Base-by-base conservation (phyloP, 2,329 filamentous ascomycete genomes). In the Pezicula neosporulosa region DNA sequence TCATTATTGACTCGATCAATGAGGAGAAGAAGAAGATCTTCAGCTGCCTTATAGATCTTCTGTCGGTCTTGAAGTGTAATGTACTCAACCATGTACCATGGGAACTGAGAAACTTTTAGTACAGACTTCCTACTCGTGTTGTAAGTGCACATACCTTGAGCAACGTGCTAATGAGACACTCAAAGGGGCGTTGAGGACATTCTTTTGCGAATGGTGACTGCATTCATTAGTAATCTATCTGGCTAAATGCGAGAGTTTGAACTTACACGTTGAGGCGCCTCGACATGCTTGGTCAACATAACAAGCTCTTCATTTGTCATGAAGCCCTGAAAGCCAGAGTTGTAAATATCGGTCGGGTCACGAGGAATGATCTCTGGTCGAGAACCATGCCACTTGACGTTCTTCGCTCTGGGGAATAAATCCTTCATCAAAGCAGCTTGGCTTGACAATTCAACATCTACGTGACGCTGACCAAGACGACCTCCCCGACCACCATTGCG, bases 181-280 rank as follows among this genome's bases (percentile, higher is more conserved):
- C 84, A 50, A 80, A 86, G 2, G 82, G 78, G 13, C 84, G 77
- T 67, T 87, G 82, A 0, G 82, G 81, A 57, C 81, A 85, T 24
- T 82, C 75, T 51, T 73, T 76, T 8, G 80, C 77, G 61, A 81
- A 86, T 0, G 79, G 78, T 12, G 81, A 82, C 81, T 85, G 36
- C 3, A 8, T 39, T 7, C 21, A n/a, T 19, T 44, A 24, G 15
- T 19, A 45, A 18, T 33, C 8, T 42, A 24, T 56, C n/a, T 49
- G 61, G 51, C 48, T 39, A 45, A 16, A 38, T 15, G 4, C 16
- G 43, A 43, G 6, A 24, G 8, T 27, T 9, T 6, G 6, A 18
- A 77, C 80, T 71, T 70, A 85, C 83, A n/a, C 82, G 77, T 51
- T 79, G 73, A 3, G 82, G 80, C 2, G 77, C 73, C 60, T 86